Evolutionary conservation across 257 asterid species (phyloP).

Genomic region (Penstemon newberryi): DNA sequence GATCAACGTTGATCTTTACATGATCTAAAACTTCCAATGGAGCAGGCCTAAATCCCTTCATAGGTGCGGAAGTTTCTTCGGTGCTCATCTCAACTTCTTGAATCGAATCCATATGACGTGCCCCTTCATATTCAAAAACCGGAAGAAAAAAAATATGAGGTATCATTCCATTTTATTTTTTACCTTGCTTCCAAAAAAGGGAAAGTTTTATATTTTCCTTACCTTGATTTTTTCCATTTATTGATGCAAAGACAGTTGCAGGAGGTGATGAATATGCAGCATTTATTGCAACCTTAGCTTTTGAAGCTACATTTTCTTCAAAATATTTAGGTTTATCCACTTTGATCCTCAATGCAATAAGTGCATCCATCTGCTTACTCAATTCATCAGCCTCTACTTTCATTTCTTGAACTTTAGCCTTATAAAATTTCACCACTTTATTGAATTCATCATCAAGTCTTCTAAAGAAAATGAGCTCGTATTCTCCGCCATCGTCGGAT

Average conservation of each 20-base stretch:
- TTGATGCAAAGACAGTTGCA: slow-evolving; percentile 44
- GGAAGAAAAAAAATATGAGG: too few species aligned
- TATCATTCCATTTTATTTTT: not conserved
- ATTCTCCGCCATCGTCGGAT: slow-evolving; percentile 63
- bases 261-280: slow-evolving; percentile 30
- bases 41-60: slow-evolving; percentile 38
- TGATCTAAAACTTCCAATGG: slow-evolving; percentile 61
- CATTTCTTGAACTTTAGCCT: slow-evolving; percentile 48
- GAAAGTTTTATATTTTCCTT: not conserved
- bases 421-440: slow-evolving; percentile 59
- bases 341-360: slow-evolving; percentile 65
- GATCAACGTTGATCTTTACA: slow-evolving; percentile 62
- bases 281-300: not conserved
- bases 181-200: not conserved
- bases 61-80: slow-evolving; percentile 25
- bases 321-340: slow-evolving; percentile 49
- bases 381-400: slow-evolving; percentile 55
- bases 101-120: slow-evolving; percentile 44
- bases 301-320: slow-evolving; percentile 21
- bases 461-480: slow-evolving; percentile 58
- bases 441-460: slow-evolving; percentile 69
- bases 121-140: slow-evolving; percentile 30
- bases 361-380: slow-evolving; percentile 81
- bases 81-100: slow-evolving; percentile 67
- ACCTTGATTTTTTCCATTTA: slow-evolving; percentile 47